Evolutionary conservation across 2,329 filamentous ascomycete genomes (phyloP).

Genomic region (Trichoderma pleuroti): DNA sequence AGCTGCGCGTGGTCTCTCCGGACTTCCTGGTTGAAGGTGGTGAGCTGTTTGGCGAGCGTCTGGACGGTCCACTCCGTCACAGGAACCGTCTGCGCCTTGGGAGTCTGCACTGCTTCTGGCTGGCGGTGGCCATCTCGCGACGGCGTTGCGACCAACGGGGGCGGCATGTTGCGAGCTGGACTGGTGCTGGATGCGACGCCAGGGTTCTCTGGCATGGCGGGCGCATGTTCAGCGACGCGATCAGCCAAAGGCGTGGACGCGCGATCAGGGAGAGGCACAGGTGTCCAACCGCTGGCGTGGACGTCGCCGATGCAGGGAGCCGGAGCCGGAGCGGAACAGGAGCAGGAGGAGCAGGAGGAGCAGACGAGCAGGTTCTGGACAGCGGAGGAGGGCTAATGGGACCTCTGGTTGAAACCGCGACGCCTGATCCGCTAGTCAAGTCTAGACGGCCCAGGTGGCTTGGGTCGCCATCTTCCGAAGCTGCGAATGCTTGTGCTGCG

Average conservation of each 20-base stretch:
- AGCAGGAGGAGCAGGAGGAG: constrained; percentile 3
- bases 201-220: constrained; percentile 26
- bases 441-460: constrained; percentile 12
- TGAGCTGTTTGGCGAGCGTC: constrained; percentile 42
- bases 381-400: constrained; percentile 32
- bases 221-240: constrained; percentile 21
- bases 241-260: constrained; percentile 18
- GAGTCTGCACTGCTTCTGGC: constrained; percentile 1
- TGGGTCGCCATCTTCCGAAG: constrained; percentile 2
- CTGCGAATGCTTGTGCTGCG: background rate
- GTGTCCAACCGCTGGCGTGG: background rate
- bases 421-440: constrained; percentile 11
- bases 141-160: background rate
- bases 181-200: constrained; percentile 13
- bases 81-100: constrained; percentile 26
- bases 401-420: constrained; percentile 16
- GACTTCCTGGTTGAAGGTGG: constrained; percentile 41
- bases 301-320: background rate
- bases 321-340: too few relatives aligned
- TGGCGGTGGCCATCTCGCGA: background rate
- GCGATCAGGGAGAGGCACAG: constrained; percentile 5
- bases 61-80: constrained; percentile 41
- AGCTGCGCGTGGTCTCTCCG: constrained; percentile 45
- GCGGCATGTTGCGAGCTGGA: constrained; percentile 9
- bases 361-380: constrained; percentile 22